Conservation (phyloP, 257 asterid species). For the Solanum peruvianum region DNA sequence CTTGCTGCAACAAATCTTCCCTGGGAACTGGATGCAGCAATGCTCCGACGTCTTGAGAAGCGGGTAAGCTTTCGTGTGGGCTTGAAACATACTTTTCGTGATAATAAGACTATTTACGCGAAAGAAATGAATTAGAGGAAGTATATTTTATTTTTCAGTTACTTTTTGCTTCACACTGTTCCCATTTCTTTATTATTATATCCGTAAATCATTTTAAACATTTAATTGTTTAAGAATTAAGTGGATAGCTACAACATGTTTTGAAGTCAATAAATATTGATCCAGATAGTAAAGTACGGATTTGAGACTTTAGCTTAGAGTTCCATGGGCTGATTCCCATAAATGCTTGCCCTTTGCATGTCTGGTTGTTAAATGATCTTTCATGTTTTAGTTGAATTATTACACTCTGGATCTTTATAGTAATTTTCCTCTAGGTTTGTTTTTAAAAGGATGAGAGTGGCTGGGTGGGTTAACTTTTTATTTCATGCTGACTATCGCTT, state of each 20-base stretch:
- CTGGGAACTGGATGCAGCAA: conserved; percentile 98
- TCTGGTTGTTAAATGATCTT: neutral
- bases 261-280: neutral
- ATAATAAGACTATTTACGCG: neutral
- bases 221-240: neutral
- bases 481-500: neutral
- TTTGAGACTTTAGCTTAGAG: neutral
- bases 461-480: neutral
- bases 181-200: neutral
- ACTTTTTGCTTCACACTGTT: neutral
- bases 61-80: conserved; percentile 37
- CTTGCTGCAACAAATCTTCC: conserved; percentile 99
- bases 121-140: neutral
- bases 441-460: neutral
- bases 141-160: neutral
- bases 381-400: neutral
- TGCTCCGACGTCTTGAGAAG: conserved; percentile 99
- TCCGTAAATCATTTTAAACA: neutral
- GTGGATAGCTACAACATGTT: neutral
- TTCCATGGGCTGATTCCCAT: neutral
- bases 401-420: neutral
- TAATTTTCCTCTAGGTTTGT: neutral
- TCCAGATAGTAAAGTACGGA: neutral
- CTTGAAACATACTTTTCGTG: neutral
- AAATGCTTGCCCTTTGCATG: neutral